Evolutionary conservation across 768 basidiomycete genomes (phyloP), one percentile per base, ranked within the genome.

Genomic region (Calocybe indica): DNA sequence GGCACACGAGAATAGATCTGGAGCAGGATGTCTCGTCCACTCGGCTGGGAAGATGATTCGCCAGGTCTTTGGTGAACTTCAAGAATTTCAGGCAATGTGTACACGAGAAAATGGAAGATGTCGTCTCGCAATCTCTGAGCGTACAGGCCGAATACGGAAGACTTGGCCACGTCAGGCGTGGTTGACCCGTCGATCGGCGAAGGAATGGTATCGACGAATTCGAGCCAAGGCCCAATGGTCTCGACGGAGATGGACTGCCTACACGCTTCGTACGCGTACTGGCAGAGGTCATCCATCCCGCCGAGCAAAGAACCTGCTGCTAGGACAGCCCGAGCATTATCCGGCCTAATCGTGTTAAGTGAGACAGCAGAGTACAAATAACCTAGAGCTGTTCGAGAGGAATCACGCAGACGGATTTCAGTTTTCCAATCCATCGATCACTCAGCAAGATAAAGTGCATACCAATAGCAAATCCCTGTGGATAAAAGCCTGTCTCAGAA

Each of bases 261-360:
- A 71, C 88, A 91, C 41, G 81, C 70, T 45, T 81, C 79, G 64
- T 92, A 93, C 14, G 92, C 79, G 58, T 84, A 84, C 53, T 75
- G 75, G 65, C 83, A 86, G 33, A 94, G 71, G 33, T 93, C 88
- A 39, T 91, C 82, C 86, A 93, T 87, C 38, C 88, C 90, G 45
- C 88, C 89, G 39, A 93, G 78, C 32, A 92, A 72, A 65, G 83
- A 89, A 10, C 85, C 87, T 39, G 90, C 86, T 40, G 91, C 88
- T 43, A 95, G 80, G 35, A 92, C 86, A 13, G 82, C 83, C 60
- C 90, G 82, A 48, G 90, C 86, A 66, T 93, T 93, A 59, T 82
- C 77, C 43, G 86, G 77, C 57, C 76, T 78, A 55, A 94, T 75
- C 51, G 82, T 66, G 59, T 70, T 77, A 54, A 88, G 65, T 43